phyloP scores from a whole-genome alignment of 495 filamentous ascomycete genomes.

The Sordaria brevicollis region DNA sequence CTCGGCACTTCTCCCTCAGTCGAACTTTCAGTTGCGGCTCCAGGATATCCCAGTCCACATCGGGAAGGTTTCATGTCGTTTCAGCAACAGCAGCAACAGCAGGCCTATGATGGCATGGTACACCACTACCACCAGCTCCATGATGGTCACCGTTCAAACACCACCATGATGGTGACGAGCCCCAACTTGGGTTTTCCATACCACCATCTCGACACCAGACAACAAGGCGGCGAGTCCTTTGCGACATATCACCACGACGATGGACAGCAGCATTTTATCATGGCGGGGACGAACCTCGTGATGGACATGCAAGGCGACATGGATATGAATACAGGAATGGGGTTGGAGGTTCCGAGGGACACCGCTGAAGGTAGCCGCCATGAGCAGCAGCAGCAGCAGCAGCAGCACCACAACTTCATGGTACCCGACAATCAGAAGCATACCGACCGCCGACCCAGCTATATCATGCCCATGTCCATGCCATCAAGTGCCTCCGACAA shows the following conservation, averaged over 20 bases:
- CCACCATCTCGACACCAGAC: background rate
- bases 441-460: background rate
- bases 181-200: background rate
- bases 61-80: background rate
- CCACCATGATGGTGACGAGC: background rate
- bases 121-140: background rate
- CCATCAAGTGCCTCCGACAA: background rate
- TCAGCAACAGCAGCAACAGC: background rate
- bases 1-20: background rate
- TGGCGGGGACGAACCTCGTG: background rate
- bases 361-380: no score
- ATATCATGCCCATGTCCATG: background rate
- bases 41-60: background rate
- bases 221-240: background rate
- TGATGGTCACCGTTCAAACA: background rate
- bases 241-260: background rate
- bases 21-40: background rate
- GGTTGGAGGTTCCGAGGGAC: background rate
- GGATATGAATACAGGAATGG: background rate
- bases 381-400: background rate
- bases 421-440: background rate
- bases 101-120: background rate
- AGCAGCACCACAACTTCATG: background rate
- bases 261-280: background rate
- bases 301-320: no score